Base-by-base conservation (phyloP, 371 early-diverging fungal genomes). In the Parasitella parasitica region DNA sequence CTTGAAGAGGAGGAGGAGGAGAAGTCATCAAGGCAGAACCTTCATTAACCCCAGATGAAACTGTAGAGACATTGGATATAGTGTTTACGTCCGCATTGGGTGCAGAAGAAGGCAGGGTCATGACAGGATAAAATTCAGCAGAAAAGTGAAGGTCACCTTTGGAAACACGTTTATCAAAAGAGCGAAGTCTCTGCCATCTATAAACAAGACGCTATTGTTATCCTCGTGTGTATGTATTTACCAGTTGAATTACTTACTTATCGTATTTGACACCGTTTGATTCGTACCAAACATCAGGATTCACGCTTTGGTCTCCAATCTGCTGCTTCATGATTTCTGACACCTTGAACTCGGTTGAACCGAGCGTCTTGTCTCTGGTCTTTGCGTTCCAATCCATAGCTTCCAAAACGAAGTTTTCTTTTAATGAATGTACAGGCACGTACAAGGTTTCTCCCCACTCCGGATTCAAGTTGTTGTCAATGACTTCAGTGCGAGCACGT, bases 381-480 rank as follows among this genome's bases (percentile, higher is more conserved):
- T 86, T 55, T 50, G 86, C 81, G 62, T 93, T 90, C 75, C 78
- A 89, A 73, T 96, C 96, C 71, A 89, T 85, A 34, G 89, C 79
- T 67, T 94, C 93, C 22, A 94, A 75, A 6, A 84, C 81, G 32
- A 94, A 66, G 32, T 79, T 63, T 60, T 93, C 91, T 65, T 80
- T 88, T 12, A 88, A 67, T 0, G 88, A 85, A 58, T 86, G 88
- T 27, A 93, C 81, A 4, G 89, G 81, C 4, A 94, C 71, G 57
- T 88, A 91, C 39, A 85, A 76, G 0, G 84, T 81, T 65, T 94
- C 92, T 65, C 95, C 90, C 94, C 95, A 97, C 53, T 88, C 86
- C 0, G 97, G 97, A 64, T 92, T 89, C 59, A 93, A 65, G 55
- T 89, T 89, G 63, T 86, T 84, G 34, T 86, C 81, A 51, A 93